Base-by-base conservation (phyloP, 768 basidiomycete species). In the Lactifluus pinguis region DNA sequence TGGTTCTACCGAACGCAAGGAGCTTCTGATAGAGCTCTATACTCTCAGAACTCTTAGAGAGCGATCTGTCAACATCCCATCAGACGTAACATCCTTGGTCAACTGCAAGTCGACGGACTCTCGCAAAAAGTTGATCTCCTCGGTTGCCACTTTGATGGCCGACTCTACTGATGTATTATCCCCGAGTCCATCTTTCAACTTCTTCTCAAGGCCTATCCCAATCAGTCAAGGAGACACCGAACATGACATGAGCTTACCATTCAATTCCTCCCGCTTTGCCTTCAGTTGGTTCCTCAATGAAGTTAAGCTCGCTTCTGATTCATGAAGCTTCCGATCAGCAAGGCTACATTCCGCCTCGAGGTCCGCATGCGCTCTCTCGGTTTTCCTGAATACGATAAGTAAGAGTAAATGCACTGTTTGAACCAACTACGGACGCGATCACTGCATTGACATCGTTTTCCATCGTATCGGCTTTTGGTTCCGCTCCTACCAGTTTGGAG, bases 401-500 rank as follows among this genome's bases (percentile, higher is more conserved):
- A 11, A n/a, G 21, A 48, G 30, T 39, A 34, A 15, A 17, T 21
- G 57, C 15, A 52, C 7, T 8, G 7, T 38, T 39, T 45, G 15
- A 38, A 19, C 21, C 1, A 32, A 52, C 32, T 15, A 77, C 82
- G 69, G 55, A 93, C 91, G 74, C 70, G 10, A 78, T 71, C 8
- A 83, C 69, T 17, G 78, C 76, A 25, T 86, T 84, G 6, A 90
- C 77, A 58, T 89, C 86, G 17, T 76, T 76, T 65, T 95, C 93
- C 76, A 95, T 87, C 1, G 78, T 83, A 9, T 84, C 84, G 1
- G 77, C 73, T 6, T 77, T 75, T 0, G 84, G 76, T 42, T 87
- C 82, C 45, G 72, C 74, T 14, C 84, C 85, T n/a, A 86, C 75
- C 10, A 90, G 69, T 61, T 85, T 83, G 42, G 78, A 81, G 68